These are phyloP conservation scores for Rutidosis leptorrhynchoides DNA, from an alignment of 129 eudicot genomes.

Conservation along the genomic window DNA sequence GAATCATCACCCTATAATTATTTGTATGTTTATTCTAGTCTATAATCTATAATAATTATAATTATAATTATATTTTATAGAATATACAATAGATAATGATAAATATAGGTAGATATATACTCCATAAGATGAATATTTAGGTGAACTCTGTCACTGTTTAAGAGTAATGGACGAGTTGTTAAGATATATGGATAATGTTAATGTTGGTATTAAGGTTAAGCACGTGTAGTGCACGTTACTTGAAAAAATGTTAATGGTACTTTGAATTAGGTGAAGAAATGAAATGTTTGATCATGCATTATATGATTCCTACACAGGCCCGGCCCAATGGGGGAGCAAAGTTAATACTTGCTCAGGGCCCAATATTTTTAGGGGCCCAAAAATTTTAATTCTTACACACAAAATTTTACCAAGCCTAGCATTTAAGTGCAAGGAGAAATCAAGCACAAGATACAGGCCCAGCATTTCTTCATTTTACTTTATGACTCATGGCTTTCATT, in stretches of 20 bases:
- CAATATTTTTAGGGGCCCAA: too few relatives aligned
- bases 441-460: too few relatives aligned
- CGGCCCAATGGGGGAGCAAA: too few relatives aligned
- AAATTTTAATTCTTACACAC: too few relatives aligned
- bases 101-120: not conserved
- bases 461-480: too few relatives aligned
- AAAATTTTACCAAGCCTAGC: too few relatives aligned
- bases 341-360: too few relatives aligned
- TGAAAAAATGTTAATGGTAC: constrained; percentile 33
- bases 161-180: constrained; percentile 40
- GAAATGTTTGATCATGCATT: constrained; percentile 39
- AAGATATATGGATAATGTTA: constrained; percentile 19
- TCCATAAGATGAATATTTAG: constrained; percentile 33
- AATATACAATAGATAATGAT: too few relatives aligned
- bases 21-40: constrained; percentile 25
- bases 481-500: too few relatives aligned
- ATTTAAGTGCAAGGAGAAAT: too few relatives aligned
- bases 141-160: constrained; percentile 41
- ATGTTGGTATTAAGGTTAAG: constrained; percentile 13
- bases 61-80: not conserved
- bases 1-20: too few relatives aligned
- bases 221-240: constrained; percentile 35
- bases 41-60: too few relatives aligned
- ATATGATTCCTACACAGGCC: constrained; percentile 32
- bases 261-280: constrained; percentile 48